Conservation (phyloP, 176 grass and related monocot genomes). For the Carex kokanica region DNA sequence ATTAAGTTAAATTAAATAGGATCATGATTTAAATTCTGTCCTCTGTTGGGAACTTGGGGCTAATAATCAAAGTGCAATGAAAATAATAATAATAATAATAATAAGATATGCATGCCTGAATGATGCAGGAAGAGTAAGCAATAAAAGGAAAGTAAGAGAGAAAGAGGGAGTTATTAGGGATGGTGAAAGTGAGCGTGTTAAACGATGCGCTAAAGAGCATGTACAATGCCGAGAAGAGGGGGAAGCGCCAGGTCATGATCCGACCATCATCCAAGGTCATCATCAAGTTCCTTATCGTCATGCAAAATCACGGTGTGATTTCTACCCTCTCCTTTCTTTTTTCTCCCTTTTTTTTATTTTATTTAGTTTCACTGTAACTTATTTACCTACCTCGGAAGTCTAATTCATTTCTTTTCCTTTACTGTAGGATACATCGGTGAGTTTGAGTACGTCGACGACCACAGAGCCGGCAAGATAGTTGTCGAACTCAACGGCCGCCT, state of each 20-base stretch:
- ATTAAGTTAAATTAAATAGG: too few relatives aligned
- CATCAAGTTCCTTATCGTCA: constrained; percentile 18
- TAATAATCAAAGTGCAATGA: too few relatives aligned
- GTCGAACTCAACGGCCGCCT: constrained; percentile 15
- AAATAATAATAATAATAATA: too few relatives aligned
- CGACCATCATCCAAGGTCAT: constrained; percentile 21
- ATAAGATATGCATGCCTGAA: too few relatives aligned
- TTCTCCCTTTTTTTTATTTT: not conserved
- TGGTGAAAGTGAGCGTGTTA: constrained; percentile 16
- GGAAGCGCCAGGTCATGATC: constrained; percentile 23
- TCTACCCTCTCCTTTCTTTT: not conserved
- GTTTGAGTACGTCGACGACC: constrained; percentile 19
- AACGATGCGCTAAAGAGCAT: constrained; percentile 25
- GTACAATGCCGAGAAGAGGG: constrained; percentile 28
- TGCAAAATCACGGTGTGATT: constrained; percentile 19
- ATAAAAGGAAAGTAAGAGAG: too few relatives aligned
- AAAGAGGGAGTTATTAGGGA: not conserved
- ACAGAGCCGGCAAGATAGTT: constrained; percentile 25
- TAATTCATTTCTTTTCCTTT: not conserved
- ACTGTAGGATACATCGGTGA: constrained; percentile 11
- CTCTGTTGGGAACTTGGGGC: too few relatives aligned
- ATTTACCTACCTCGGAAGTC: not conserved
- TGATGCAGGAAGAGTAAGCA: too few relatives aligned
- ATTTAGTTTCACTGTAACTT: not conserved
- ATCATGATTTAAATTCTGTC: too few relatives aligned